Conservation (phyloP, 176 grass and related monocot genomes). For the Avena atlantica region DNA sequence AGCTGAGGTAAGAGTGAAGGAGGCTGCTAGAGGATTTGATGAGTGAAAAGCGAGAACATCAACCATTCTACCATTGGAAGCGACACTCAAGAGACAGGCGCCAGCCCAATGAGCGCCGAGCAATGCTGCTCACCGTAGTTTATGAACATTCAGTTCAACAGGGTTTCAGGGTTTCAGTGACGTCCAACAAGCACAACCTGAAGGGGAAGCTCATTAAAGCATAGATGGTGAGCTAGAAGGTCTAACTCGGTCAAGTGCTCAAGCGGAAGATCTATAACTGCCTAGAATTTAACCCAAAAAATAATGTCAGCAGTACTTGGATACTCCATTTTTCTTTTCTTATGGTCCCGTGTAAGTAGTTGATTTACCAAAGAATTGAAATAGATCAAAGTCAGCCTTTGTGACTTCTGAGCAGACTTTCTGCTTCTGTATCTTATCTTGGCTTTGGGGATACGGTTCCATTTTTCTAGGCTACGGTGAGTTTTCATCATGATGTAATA, state of each 20-base stretch:
- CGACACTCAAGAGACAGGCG: no score
- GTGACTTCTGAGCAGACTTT: no score
- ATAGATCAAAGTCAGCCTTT: neutral
- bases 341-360: conserved; percentile 48
- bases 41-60: no score
- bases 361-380: conserved; percentile 18
- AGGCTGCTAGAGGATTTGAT: no score
- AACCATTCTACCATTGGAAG: no score
- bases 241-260: conserved; percentile 81
- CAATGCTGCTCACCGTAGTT: conserved; percentile 77
- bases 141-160: conserved; percentile 60
- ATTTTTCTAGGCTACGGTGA: no score
- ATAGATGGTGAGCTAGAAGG: conserved; percentile 77
- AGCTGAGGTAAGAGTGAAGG: no score
- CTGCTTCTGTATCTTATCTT: no score
- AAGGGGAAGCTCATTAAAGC: conserved; percentile 84
- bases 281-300: conserved; percentile 41
- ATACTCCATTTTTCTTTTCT: conserved; percentile 35
- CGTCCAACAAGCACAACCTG: conserved; percentile 76
- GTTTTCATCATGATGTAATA: no score
- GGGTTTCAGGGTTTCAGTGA: conserved; percentile 40
- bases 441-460: no score
- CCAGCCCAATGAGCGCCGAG: no score
- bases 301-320: conserved; percentile 39
- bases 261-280: neutral